Evolutionary conservation across 1,284 basidiomycete genomes (phyloP).

Genomic region (Sporisorium scitamineum): DNA sequence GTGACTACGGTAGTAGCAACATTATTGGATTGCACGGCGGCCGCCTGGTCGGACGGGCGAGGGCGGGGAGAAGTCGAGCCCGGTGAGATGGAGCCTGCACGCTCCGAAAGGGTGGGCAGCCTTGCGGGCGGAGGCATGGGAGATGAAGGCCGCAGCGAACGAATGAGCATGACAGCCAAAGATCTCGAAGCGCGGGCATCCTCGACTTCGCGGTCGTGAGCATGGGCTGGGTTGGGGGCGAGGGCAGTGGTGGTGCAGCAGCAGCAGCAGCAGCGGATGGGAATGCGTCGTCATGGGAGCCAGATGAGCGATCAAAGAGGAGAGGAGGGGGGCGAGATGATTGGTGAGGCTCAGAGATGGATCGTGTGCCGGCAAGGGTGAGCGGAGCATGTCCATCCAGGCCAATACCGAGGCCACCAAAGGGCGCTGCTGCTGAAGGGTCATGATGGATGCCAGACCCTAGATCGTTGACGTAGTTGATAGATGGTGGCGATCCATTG

Average conservation of each 20-base stretch:
- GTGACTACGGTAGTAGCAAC: not conserved
- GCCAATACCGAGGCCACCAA: slow-evolving; percentile 49
- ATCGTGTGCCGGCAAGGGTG: slow-evolving; percentile 4
- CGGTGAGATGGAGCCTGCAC: slow-evolving; percentile 6
- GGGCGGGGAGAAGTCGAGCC: slow-evolving; percentile 14
- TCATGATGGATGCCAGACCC: slow-evolving; percentile 11
- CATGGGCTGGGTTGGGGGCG: slow-evolving; percentile 2
- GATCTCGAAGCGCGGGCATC: slow-evolving; percentile 46
- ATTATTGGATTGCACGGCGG: not conserved
- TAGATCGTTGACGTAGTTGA: slow-evolving; percentile 47
- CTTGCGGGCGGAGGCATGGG: slow-evolving; percentile 29
- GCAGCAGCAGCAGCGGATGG: not conserved
- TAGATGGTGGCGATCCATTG: slow-evolving; percentile 49
- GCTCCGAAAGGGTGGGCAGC: slow-evolving; percentile 35
- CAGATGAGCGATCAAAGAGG: slow-evolving; percentile 22
- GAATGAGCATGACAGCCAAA: slow-evolving; percentile 40
- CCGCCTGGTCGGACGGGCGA: not conserved
- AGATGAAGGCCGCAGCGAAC: slow-evolving; percentile 34
- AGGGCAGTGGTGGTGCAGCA: not conserved
- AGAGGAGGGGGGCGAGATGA: slow-evolving; percentile 17
- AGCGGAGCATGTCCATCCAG: slow-evolving; percentile 38
- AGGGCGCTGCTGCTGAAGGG: slow-evolving; percentile 5
- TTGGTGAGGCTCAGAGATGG: slow-evolving; percentile 2
- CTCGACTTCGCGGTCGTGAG: slow-evolving; percentile 29
- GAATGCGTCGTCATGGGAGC: not conserved